These are phyloP conservation scores for Zymoseptoria tritici DNA, from an alignment of 2,329 filamentous ascomycete species.

Conservation along the genomic window DNA sequence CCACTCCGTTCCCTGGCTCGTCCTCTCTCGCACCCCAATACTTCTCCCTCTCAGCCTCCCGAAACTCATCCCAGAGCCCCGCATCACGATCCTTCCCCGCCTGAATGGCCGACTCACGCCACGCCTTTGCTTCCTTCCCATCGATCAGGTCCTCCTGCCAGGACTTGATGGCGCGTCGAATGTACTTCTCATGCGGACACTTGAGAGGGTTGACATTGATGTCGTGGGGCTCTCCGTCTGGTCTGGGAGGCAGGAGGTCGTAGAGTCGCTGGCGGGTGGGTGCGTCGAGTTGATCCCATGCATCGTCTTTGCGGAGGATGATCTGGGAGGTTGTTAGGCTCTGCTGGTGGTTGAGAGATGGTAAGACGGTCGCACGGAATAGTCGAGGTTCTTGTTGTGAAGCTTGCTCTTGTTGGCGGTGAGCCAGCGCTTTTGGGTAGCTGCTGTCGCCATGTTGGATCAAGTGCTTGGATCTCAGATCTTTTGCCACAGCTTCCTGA, in stretches of 20 bases:
- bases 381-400: slow-evolving; percentile 7
- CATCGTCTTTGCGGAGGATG: slow-evolving; percentile 23
- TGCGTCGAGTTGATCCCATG: slow-evolving; percentile 23
- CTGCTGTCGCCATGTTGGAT: slow-evolving; percentile 2
- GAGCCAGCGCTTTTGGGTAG: slow-evolving; percentile 23
- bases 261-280: slow-evolving; percentile 23
- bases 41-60: slow-evolving; percentile 47
- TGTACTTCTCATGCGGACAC: slow-evolving; percentile 40
- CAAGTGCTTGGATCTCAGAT: too few species aligned
- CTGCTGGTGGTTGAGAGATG: neutral
- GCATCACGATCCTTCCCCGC: slow-evolving; percentile 46
- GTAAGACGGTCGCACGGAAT: neutral
- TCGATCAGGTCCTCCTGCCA: slow-evolving; percentile 50
- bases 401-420: slow-evolving; percentile 21
- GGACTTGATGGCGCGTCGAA: slow-evolving; percentile 46
- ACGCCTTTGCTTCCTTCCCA: slow-evolving; percentile 51
- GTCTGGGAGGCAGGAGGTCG: slow-evolving; percentile 23
- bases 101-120: slow-evolving; percentile 47
- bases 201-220: slow-evolving; percentile 34
- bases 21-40: slow-evolving; percentile 43
- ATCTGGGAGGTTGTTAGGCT: slow-evolving; percentile 12
- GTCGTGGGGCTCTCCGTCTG: slow-evolving; percentile 26
- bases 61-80: slow-evolving; percentile 52
- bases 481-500: too few species aligned
- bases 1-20: slow-evolving; percentile 1